Evolutionary conservation across 2,329 filamentous ascomycete species (phyloP).

Genomic region (Gaeumannomyces tritici): DNA sequence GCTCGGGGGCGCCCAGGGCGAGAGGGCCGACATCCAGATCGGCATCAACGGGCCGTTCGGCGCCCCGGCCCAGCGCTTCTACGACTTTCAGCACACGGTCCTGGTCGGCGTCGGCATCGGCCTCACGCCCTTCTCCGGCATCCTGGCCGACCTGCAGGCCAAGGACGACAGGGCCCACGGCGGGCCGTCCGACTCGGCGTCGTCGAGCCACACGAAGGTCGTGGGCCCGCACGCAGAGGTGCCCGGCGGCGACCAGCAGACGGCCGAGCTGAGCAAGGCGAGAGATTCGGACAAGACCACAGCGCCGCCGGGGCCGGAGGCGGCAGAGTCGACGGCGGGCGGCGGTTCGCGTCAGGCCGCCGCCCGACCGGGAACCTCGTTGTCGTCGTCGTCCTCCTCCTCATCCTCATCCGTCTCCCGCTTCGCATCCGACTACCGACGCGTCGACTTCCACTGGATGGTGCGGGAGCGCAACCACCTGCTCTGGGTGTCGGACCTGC

Average conservation of each 20-base stretch:
- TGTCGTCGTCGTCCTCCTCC: not conserved
- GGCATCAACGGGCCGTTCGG: conserved; percentile 70
- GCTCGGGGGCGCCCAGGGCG: conserved; percentile 26
- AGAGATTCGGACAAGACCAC: not conserved
- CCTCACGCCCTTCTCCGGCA: conserved; percentile 78
- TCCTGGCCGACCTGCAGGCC: conserved; percentile 46
- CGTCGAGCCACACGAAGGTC: not conserved
- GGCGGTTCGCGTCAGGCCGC: not conserved
- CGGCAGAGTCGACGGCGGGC: too few species aligned
- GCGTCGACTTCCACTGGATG: conserved; percentile 52
- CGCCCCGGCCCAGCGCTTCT: conserved; percentile 78
- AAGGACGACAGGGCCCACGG: conserved; percentile 28
- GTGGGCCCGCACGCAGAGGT: not conserved
- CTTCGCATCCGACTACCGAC: conserved; percentile 31
- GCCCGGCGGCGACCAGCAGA: not conserved
- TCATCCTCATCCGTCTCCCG: not conserved
- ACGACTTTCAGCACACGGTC: conserved; percentile 74
- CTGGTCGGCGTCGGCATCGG: conserved; percentile 78
- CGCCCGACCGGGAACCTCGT: not conserved
- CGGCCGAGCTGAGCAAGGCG: not conserved
- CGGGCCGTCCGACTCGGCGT: conserved; percentile 9
- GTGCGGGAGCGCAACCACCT: conserved; percentile 47
- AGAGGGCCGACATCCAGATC: conserved; percentile 30
- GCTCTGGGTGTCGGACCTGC: conserved; percentile 46
- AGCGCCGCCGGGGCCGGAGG: too few species aligned